Evolutionary conservation across 305 asterid species (phyloP).

Genomic region (Rubia peregrina): DNA sequence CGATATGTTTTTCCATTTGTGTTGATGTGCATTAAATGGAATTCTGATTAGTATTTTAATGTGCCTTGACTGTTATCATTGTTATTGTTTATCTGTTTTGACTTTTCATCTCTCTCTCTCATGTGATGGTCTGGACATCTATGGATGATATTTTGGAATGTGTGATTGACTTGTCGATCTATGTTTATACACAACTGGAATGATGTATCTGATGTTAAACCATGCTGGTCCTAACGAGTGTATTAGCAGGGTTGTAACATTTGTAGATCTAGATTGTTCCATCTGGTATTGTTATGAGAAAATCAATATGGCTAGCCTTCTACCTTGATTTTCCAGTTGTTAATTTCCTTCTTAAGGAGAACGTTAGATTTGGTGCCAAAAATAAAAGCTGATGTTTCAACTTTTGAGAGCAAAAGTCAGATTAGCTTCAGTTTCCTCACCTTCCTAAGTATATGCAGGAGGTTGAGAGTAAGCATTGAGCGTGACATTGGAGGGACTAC

Average conservation of each 20-base stretch:
- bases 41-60: not conserved
- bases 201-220: not conserved
- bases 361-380: not conserved
- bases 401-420: not conserved
- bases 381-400: not conserved
- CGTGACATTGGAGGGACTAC: conserved; percentile 91
- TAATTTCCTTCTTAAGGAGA: not conserved
- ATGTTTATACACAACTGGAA: not conserved
- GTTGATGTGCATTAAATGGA: conserved; percentile 9
- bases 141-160: not conserved
- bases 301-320: not conserved
- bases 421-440: not conserved
- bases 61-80: not conserved
- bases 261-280: not conserved
- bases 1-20: conserved; percentile 12
- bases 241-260: not conserved
- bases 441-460: conserved; percentile 38
- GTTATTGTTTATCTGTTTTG: not conserved
- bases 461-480: conserved; percentile 91
- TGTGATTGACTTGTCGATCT: not conserved
- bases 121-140: not conserved
- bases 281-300: not conserved
- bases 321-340: not conserved
- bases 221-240: conserved; percentile 1
- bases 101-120: not conserved